Evolutionary conservation across 257 asterid species (phyloP).

Genomic region (Linderniella brevidens): DNA sequence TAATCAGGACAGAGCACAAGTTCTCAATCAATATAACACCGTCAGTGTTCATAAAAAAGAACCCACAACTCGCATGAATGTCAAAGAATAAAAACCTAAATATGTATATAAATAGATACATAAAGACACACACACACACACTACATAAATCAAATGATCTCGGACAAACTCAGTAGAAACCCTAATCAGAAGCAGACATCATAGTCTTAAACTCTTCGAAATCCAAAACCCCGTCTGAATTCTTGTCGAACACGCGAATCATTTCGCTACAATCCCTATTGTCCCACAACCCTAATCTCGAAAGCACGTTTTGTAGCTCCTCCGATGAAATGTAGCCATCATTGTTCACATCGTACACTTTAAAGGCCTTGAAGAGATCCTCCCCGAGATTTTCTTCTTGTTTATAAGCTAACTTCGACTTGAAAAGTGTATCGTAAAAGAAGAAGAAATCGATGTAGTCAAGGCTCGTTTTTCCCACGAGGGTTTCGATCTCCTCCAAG

Average conservation of each 20-base stretch:
- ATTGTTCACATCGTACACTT: conserved; percentile 36
- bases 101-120: too few species aligned
- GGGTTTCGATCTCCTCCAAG: conserved; percentile 34
- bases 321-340: conserved; percentile 47
- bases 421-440: conserved; percentile 33
- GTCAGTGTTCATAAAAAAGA: too few species aligned
- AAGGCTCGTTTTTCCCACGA: conserved; percentile 27
- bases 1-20: too few species aligned
- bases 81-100: too few species aligned
- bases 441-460: conserved; percentile 30
- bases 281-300: conserved; percentile 30
- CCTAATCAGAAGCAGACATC: conserved; percentile 23
- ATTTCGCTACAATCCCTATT: conserved; percentile 29
- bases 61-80: too few species aligned
- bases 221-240: conserved; percentile 55
- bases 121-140: too few species aligned
- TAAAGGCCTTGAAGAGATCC: conserved; percentile 34
- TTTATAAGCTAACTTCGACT: conserved; percentile 7
- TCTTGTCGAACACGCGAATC: conserved; percentile 38
- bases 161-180: too few species aligned
- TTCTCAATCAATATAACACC: too few species aligned
- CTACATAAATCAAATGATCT: too few species aligned
- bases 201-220: conserved; percentile 56
- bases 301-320: conserved; percentile 34
- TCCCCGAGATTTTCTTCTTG: conserved; percentile 10